Evolutionary conservation across 345 rosid genomes (phyloP), one percentile per base, ranked within the genome.

Genomic region (Melaleuca quinquenervia): DNA sequence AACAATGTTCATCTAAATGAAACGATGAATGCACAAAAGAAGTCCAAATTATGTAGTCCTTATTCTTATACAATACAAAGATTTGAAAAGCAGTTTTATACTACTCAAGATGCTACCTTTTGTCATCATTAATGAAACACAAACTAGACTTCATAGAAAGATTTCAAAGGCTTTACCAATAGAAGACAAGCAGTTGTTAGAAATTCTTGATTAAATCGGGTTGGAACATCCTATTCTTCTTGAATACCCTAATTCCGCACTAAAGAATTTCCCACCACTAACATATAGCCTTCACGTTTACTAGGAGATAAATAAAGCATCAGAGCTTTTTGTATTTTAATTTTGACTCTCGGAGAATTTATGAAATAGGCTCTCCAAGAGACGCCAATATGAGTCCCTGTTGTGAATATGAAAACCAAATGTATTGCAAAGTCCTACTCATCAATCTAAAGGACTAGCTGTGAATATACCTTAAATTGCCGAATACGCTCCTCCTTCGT

Each of bases 401-500:
- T 70, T 36, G 24, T 70, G 45, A 18, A 70, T 70, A 32, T 32
- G 48, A 70, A 70, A 32, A 32, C 48, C 48, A 32, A 70, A 70
- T 32, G 48, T 70, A 32, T 8, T 70, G 78, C 3, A 70, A 32
- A 70, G 78, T 32, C 48, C 78, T 16, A 70, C 48, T 32, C 78
- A 36, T 50, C 22, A 26, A 74, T 29, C 24, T 41, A 32, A 32
- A 70, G 48, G 78, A 70, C 32, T 56, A 29, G 26, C 76, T 83
- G 48, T 41, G 64, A 85, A 85, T 78, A 74, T 89, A 97, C 99
- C 98, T 95, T 97, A 91, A 97, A 97, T 88, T 95, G 94, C 85
- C 89, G 86, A 83, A 91, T 89, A 87, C 94, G 92, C 85, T 94
- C 99, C 89, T 95, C 98, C 92, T 95, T 95, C 5, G 98, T 91